phyloP scores from a whole-genome alignment of 306 rosid genomes.

The Hippophae rhamnoides region DNA sequence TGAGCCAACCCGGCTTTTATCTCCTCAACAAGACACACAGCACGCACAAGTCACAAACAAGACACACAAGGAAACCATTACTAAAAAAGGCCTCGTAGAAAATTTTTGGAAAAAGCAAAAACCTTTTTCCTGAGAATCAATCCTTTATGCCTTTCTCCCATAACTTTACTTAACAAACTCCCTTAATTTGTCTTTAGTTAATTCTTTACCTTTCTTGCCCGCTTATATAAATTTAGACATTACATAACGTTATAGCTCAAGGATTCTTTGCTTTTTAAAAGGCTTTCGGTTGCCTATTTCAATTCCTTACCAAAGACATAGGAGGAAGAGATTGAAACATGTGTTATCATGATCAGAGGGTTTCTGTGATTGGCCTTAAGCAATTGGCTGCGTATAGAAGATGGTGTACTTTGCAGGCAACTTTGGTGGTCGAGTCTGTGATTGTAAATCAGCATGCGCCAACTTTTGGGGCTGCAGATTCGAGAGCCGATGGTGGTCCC shows the following conservation, averaged over 20 bases:
- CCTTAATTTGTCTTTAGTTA: conserved; percentile 24
- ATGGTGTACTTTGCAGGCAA: conserved; percentile 23
- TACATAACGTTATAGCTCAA: conserved; percentile 5
- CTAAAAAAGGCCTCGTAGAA: not conserved
- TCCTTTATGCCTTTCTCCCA: conserved; percentile 25
- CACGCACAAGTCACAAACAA: not conserved
- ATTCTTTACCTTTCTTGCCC: conserved; percentile 7
- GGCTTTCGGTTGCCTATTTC: too few species aligned
- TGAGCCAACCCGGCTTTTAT: not conserved
- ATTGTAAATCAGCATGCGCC: conserved; percentile 17
- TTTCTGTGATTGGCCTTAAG: conserved; percentile 25
- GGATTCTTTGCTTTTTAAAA: conserved; percentile 36
- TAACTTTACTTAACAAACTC: conserved; percentile 22
- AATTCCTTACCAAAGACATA: conserved; percentile 4
- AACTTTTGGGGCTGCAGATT: conserved; percentile 12
- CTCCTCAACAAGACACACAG: not conserved
- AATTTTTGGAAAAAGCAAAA: conserved; percentile 10
- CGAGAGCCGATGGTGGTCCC: conserved; percentile 2
- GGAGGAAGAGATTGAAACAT: conserved; percentile 18
- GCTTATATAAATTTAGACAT: too few species aligned
- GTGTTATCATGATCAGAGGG: conserved; percentile 36
- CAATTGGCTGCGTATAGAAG: conserved; percentile 20
- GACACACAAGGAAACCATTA: not conserved
- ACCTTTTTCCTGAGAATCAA: conserved; percentile 27
- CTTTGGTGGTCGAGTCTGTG: conserved; percentile 8